Conservation (phyloP, 495 filamentous ascomycete genomes). For the Baudoinia panamericana region DNA sequence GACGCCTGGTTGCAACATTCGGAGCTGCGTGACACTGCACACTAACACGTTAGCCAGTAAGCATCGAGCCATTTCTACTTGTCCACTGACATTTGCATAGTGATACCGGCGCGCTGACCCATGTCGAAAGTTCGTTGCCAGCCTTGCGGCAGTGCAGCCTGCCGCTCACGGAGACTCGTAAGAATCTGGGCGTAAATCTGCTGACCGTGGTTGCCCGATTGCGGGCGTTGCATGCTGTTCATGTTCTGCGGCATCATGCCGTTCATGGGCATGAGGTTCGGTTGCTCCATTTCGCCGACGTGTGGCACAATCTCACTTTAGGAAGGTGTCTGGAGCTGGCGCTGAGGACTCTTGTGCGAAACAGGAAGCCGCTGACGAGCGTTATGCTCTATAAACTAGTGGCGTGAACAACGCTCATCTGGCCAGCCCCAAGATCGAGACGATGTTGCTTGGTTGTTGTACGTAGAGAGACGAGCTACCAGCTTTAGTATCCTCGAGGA, state of each 20-base stretch:
- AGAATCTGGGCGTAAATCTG: constrained; percentile 7
- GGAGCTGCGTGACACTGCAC: constrained; percentile 3
- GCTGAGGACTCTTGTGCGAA: neutral
- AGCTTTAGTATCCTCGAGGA: neutral
- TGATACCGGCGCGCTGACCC: neutral
- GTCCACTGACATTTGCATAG: constrained; percentile 8
- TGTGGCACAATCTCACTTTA: neutral
- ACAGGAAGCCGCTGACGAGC: neutral
- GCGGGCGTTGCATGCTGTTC: constrained; percentile 15
- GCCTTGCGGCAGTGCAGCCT: neutral
- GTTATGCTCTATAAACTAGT: neutral
- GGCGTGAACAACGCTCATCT: neutral
- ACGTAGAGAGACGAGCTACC: neutral
- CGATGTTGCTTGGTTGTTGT: neutral
- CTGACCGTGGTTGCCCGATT: constrained; percentile 7
- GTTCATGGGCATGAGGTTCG: constrained; percentile 10
- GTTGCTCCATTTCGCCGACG: constrained; percentile 6
- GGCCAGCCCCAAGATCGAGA: neutral
- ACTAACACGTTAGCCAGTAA: neutral
- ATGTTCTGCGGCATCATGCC: constrained; percentile 6
- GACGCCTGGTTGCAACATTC: constrained; percentile 1
- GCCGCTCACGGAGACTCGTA: neutral
- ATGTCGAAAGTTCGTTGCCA: constrained; percentile 15
- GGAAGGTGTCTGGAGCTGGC: neutral
- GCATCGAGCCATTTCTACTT: neutral